These are phyloP conservation scores for Kazachstania martiniae DNA, from an alignment of 805 yeast species.

Conservation along the genomic window DNA sequence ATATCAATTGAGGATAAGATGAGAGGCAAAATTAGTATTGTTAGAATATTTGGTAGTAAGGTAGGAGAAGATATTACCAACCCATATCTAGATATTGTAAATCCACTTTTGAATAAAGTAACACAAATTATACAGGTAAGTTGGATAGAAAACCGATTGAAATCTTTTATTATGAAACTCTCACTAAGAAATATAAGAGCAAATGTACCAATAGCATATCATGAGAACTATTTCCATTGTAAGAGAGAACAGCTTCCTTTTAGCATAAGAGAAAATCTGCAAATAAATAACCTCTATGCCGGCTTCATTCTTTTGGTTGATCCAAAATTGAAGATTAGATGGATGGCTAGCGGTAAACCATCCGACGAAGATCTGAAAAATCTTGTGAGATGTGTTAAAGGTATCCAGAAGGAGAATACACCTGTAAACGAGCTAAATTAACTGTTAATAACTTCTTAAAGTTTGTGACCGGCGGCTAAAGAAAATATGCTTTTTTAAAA, in stretches of 20 bases:
- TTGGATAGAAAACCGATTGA: conserved; percentile 62
- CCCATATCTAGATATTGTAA: conserved; percentile 50
- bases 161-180: conserved; percentile 50
- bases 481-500: no score
- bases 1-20: conserved; percentile 20
- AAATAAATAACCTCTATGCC: conserved; percentile 64
- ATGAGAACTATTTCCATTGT: conserved; percentile 49
- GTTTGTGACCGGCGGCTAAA: no score
- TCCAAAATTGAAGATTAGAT: conserved; percentile 59
- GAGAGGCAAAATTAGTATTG: conserved; percentile 22
- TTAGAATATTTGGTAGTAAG: conserved; percentile 26
- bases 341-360: conserved; percentile 87
- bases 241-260: conserved; percentile 49
- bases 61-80: conserved; percentile 52
- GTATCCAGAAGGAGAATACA: conserved; percentile 4
- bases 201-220: conserved; percentile 35
- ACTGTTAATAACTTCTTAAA: neutral
- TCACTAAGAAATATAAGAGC: conserved; percentile 31
- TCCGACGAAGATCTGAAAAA: conserved; percentile 50
- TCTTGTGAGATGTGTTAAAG: conserved; percentile 19
- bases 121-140: no score
- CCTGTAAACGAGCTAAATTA: neutral
- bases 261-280: conserved; percentile 45
- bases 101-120: no score
- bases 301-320: conserved; percentile 82